Base-by-base conservation (phyloP, 306 rosid species). In the Hippophae tibetana region DNA sequence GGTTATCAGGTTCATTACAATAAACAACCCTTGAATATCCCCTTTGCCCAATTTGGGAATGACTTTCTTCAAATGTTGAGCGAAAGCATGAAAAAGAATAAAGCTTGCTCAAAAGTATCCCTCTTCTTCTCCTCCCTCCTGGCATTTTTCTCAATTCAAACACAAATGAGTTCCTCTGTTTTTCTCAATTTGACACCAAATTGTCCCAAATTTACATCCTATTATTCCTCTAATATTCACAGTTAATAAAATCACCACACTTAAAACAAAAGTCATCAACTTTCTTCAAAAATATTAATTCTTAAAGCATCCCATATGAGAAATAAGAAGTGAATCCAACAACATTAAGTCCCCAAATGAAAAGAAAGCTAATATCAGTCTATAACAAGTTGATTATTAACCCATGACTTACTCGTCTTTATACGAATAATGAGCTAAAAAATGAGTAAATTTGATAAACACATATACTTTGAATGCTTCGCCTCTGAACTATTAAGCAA, bases 11-110 rank as follows among this genome's bases (percentile, higher is more conserved):
- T 18, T 86, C 93, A 52, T 89, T 89, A 56, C 95, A 86, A 48
- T 80, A 50, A 13, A 89, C 88, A 42, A 84, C 71, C 69, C 97
- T 80, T 8, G 89, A 80, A 75, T 63, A 89, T 53, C 95, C 93
- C 54, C 65, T 81, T 48, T 64, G 58, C 66, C 95, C 97, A 64
- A 83, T 84, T 63, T 84, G 89, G n/a, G 82, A 63, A 77, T 83
- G 89, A 7, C 60, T 70, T 18, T 75, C 83, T 48, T 64, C 49
- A 23, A 60, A 66, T 3, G 72, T 10, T 8, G 89, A 66, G 12
- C 71, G 72, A 7, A 84, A 27, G 66, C 97, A 86, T 5, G 84
- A 70, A 76, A 86, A 83, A 7, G 82, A 69, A 52, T 84, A 89
- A 43, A 89, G 62, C 26, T 81, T 89, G 65, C 97, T 86, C 12